Base-by-base conservation (phyloP, 176 grass and related monocot genomes). In the Dactylis glomerata region DNA sequence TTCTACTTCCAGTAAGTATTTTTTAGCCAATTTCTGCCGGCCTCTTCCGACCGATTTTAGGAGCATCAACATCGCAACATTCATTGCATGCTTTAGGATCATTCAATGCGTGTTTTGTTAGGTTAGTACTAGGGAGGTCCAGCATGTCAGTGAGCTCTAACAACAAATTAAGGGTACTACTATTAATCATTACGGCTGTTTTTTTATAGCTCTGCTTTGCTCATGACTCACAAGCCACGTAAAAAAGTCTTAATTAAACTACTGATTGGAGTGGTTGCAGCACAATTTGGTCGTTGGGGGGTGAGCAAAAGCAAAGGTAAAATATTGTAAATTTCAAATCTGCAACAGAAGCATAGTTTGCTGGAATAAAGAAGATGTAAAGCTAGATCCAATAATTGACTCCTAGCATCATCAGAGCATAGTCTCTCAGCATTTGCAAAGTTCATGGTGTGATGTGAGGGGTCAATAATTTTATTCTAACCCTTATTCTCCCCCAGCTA, bases 341-440 rank as follows among this genome's bases (percentile, higher is more conserved):
- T 51, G 45, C 57, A 80, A 61, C 79, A 75, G 67, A 75, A 83
- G 68, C 37, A 68, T 80, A 40, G 40, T 80, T 80, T 90, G 68
- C 73, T 87, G 75, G 38, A 61, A 64, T 67, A 33, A 78, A 77
- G 12, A 90, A 82, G 46, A 40, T 31, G 64, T 13, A n/a, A 79
- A 82, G 66, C 5, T 24, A 57, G 75, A 83, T 81, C 68, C 81
- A 91, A 91, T 84, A 87, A 87, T 87, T 91, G 89, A 91, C 46
- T 59, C 81, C 38, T 87, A 23, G 32, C 76, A 91, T 65, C 72
- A 78, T 81, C 38, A 61, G 36, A 37, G 37, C 27, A 76, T 73
- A 4, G 74, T 14, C 57, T 75, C n/a, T 66, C 10, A 68, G 77
- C n/a, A 77, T 58, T 56, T 76, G 38, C 40, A 56, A 11, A 31